Conservation (phyloP, 208 protist genomes). For the Acanthamoeba healyi region DNA sequence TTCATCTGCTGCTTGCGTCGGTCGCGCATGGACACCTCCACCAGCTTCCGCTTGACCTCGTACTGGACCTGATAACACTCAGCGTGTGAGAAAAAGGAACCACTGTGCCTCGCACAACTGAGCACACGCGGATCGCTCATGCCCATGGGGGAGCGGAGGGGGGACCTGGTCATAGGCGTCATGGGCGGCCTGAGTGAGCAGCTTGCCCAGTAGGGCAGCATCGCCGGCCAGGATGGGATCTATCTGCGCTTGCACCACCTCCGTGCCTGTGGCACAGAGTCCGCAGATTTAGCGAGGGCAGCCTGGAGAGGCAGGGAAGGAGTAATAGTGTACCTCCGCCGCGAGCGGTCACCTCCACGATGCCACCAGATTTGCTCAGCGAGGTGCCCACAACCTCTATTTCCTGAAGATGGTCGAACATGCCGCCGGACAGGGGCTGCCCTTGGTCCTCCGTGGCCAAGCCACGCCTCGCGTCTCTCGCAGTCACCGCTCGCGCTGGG, state of each 20-base stretch:
- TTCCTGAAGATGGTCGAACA: constrained; percentile 21
- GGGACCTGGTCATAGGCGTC: constrained; percentile 20
- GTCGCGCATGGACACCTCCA: constrained; percentile 16
- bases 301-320: not conserved
- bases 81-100: too few relatives aligned
- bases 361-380: not conserved
- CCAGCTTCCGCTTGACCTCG: constrained; percentile 22
- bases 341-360: constrained; percentile 9
- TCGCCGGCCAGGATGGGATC: not conserved
- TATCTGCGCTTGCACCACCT: not conserved
- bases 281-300: too few relatives aligned
- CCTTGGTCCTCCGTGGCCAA: not conserved
- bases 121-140: too few relatives aligned
- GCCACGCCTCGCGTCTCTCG: not conserved
- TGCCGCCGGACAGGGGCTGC: not conserved
- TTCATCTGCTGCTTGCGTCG: constrained; percentile 29
- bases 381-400: constrained; percentile 3
- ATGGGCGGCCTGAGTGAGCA: constrained; percentile 6
- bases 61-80: not conserved
- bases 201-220: not conserved
- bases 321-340: not conserved
- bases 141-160: too few relatives aligned
- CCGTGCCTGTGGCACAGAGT: too few relatives aligned
- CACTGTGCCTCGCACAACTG: too few relatives aligned
- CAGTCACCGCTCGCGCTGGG: too few relatives aligned